A percentile compares a stretch with the other conserved stretches of the same genome.
Conservation (phyloP, 306 rosid species). For the Inga oerstediana region DNA sequence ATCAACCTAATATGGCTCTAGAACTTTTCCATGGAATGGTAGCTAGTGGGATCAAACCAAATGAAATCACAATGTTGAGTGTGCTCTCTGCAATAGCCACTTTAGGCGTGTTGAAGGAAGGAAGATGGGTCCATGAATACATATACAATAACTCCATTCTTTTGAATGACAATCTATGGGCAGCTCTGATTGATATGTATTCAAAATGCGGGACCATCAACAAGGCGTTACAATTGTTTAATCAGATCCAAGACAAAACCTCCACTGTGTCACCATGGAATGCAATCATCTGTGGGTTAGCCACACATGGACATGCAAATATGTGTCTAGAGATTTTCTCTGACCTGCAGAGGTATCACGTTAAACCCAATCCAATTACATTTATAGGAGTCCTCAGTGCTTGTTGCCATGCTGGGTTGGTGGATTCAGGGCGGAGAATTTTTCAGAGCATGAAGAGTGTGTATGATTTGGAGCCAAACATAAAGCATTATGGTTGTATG, state of each 20-base stretch:
- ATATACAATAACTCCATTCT: conserved; percentile 54
- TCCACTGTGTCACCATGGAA: conserved; percentile 84
- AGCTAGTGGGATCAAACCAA: conserved; percentile 60
- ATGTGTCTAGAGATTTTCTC: conserved; percentile 70
- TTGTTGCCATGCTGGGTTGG: conserved; percentile 89
- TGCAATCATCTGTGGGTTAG: conserved; percentile 84
- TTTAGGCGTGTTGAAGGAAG: conserved; percentile 69
- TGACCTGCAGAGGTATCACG: conserved; percentile 54
- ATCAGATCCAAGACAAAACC: conserved; percentile 55
- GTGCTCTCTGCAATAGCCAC: conserved; percentile 84
- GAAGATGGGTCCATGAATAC: conserved; percentile 76
- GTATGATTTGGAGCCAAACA: conserved; percentile 71
- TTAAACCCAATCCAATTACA: conserved; percentile 78
- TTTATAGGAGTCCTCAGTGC: conserved; percentile 84
- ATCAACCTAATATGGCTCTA: conserved; percentile 72
- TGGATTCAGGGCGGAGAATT: conserved; percentile 67
- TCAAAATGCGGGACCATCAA: conserved; percentile 88
- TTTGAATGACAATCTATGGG: conserved; percentile 75
- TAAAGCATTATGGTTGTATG: conserved; percentile 94
- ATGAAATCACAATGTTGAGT: conserved; percentile 91
- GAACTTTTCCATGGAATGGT: conserved; percentile 76
- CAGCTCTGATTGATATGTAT: conserved; percentile 87
- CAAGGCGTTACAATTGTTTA: conserved; percentile 63
- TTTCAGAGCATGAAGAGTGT: conserved; percentile 72
- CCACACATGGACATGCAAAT: conserved; percentile 77